A percentile compares a stretch with the other conserved stretches of the same genome.
phyloP scores from a whole-genome alignment of 2,329 filamentous ascomycete species.

The Ophiosphaerella narmari region DNA sequence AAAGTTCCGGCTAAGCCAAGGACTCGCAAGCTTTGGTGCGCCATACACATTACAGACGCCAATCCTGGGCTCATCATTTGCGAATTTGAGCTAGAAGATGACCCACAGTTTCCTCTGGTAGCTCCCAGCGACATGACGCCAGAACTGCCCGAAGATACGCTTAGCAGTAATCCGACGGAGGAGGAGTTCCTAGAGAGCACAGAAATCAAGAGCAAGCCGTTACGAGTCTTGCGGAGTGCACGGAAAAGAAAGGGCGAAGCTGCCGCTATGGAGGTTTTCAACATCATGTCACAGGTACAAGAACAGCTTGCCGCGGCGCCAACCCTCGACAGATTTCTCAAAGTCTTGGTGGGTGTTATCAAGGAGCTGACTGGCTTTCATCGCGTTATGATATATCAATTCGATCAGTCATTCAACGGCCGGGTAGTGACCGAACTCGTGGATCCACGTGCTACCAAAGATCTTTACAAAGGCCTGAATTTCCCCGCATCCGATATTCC shows the following conservation, averaged over 20 bases:
- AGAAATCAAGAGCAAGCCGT: constrained; percentile 72
- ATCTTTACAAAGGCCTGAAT: constrained; percentile 84
- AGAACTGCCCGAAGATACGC: constrained; percentile 71
- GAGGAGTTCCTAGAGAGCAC: constrained; percentile 80
- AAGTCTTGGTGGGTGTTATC: constrained; percentile 80
- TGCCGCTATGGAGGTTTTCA: constrained; percentile 86
- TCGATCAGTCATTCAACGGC: constrained; percentile 80
- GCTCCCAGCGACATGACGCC: constrained; percentile 63
- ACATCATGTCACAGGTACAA: constrained; percentile 89
- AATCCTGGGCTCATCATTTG: constrained; percentile 74
- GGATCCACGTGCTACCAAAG: constrained; percentile 76
- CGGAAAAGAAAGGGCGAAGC: constrained; percentile 77
- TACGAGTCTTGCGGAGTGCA: constrained; percentile 76
- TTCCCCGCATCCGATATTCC: constrained; percentile 89
- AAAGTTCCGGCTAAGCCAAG: constrained; percentile 58
- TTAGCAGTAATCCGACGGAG: constrained; percentile 71
- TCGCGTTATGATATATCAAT: constrained; percentile 91
- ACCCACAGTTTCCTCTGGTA: constrained; percentile 68
- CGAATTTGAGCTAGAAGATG: constrained; percentile 87
- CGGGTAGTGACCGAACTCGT: constrained; percentile 87
- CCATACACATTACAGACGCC: constrained; percentile 73
- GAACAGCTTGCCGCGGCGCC: constrained; percentile 78
- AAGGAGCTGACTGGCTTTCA: constrained; percentile 92
- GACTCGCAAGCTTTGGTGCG: constrained; percentile 79
- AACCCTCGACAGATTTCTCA: constrained; percentile 73